Evolutionary conservation across 805 yeast species (phyloP), one percentile per base, ranked within the genome.

Genomic region (Ogataea nakhonphanomensis): DNA sequence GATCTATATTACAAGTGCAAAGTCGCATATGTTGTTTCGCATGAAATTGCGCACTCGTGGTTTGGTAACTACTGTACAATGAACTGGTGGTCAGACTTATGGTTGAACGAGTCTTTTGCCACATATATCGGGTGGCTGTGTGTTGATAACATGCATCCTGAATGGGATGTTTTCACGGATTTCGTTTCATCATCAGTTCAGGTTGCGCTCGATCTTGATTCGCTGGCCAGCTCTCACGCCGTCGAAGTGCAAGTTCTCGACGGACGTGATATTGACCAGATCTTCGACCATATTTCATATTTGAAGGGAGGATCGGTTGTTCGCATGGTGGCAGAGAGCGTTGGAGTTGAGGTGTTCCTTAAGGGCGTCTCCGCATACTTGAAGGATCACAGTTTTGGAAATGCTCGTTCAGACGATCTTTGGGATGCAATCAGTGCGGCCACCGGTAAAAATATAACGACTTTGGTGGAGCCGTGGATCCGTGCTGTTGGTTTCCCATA

Each of bases 21-120:
- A 46, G 93, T 86, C 23, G 81, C 88, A 5, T 84, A 84, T 55
- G 95, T 86, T 25, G 84, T 86, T 22, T 81, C 83, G 44, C 95
- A 87, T 64, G 95, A 86, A 64, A 69, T 86, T 43, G 95, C 95
- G 8, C 95, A 86, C 63, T 93, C 87, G 59, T 87, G 95, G 95
- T 87, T 86, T 55, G 95, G 95, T 41, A 82, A 87, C 62, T 73
- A 83, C 52, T 91, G 85, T 45, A 87, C 95, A 33, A 87, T 86
- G 95, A 79, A 83, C 54, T 87, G 95, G 93, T 86, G 95, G 95
- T 87, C 86, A 53, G 93, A 84, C 54, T 70, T 86, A 50, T 86
- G 95, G 95, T 74, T 86, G 46, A 86, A 86, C 57, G 95, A 86
- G 65, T 93, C 95, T 10, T 86, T 86, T 65, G 95, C 95, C 12